Evolutionary conservation across 2,329 filamentous ascomycete species (phyloP), one percentile per base, ranked within the genome.

Genomic region (Xylaria digitata): DNA sequence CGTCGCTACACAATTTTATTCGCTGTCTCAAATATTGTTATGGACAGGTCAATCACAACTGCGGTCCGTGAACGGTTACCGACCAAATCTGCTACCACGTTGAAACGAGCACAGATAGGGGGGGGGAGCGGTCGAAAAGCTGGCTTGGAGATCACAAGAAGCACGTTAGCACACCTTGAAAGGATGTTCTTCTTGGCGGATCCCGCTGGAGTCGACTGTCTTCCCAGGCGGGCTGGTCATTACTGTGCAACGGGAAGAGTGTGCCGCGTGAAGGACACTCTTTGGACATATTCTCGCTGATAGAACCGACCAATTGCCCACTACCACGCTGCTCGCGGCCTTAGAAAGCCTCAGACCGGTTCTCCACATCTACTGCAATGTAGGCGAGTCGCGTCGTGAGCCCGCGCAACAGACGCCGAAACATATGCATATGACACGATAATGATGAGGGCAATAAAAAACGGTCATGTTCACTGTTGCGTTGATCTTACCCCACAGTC

Each of bases 401-500:
- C 17, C n/a, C 15, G 46, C 48, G 46, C 43, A 32, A 30, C 7
- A 32, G 9, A 55, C 23, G 30, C 58, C 48, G 46, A 50, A 32
- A 21, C 7, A 32, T 6, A 59, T n/a, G 40, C 58, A 40, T 46
- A 63, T 66, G 66, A 68, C 55, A 58, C 57, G 32, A 57, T 49
- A 21, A 48, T 58, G 50, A 48, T 9, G 30, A 43, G 34, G 21
- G 26, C 49, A 60, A 50, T 43, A 26, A 30, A 58, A 58, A 52
- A 55, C 19, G 11, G 46, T 50, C 53, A 66, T 42, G 66, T 57
- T 57, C 32, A 34, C 21, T 5, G 23, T 55, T 40, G 37, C 43
- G 64, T 56, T 46, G 37, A 62, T 63, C 60, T 54, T 65, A 55
- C 13, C 40, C 55, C 64, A 48, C 60, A 57, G 45, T 57, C 48